Evolutionary conservation across 1,284 basidiomycete species (phyloP), one percentile per base, ranked within the genome.

Genomic region (Schizophyllum commune): DNA sequence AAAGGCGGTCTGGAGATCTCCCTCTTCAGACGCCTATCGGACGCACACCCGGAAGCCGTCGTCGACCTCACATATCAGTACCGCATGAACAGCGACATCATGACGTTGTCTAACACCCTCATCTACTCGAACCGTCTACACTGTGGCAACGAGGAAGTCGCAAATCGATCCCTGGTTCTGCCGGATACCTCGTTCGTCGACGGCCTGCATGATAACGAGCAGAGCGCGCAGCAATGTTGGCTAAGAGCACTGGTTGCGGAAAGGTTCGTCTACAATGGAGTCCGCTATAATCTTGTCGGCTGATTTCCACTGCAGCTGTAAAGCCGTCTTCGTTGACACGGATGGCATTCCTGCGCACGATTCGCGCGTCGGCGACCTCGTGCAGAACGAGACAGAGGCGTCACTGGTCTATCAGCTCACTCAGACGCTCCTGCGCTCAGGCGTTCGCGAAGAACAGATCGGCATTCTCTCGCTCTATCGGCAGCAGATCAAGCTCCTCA

Each of bases 41-140:
- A 94, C 55, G 87, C 89, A 0, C 92, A 98, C 68, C 92, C 93
- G 0, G 74, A 85, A 20, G 86, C 94, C 1, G 89, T 98, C 53
- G 84, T 91, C 19, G 88, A 95, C 65, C 81, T 99, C 33, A 82
- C 84, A 0, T 80, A 89, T 59, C 96, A 99, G 71, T 99, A 99
- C 71, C 83, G 97, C 59, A 99, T 99, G 96, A 98, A 96, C 72
- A 84, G 83, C 61, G 94, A 97, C 63, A 98, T 99, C 70, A 99
- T 98, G 96, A 71, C 83, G 7, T 77, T 99, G 11, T 95, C 94
- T 4, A 99, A 99, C 72, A 82, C 81, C 61, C 83, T 99, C 39
- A 90, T 98, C 17, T 99, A 99, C 69, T 76, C 83, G 17, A 84
- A 91, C 59, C 81, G 88, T 20, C 78, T 99, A 57, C 80, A 78